Evolutionary conservation across 2,329 filamentous ascomycete species (phyloP).

Genomic region (Claviceps purpurea): DNA sequence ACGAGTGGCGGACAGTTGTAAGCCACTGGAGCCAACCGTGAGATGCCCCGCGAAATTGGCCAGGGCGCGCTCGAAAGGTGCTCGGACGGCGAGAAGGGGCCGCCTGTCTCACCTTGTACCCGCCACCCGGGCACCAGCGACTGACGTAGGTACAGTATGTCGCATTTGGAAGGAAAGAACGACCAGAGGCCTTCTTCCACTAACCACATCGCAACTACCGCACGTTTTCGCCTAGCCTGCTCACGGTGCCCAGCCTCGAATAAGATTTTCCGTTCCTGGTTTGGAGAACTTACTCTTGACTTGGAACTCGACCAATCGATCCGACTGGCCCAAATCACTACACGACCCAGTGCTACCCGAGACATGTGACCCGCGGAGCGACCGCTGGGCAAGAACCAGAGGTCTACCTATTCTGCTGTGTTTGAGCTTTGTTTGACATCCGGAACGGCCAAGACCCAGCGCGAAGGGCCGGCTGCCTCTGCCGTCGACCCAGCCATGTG

Average conservation of each 20-base stretch:
- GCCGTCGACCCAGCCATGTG: no score
- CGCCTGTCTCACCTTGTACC: not conserved
- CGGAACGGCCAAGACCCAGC: not conserved
- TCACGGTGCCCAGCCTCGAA: not conserved
- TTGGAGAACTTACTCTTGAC: not conserved
- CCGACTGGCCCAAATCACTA: not conserved
- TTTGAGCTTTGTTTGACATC: no score
- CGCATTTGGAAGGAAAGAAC: not conserved
- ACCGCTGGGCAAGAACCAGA: not conserved
- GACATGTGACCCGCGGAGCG: not conserved
- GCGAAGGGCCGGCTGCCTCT: not conserved
- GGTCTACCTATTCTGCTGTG: no score
- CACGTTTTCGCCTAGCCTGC: not conserved
- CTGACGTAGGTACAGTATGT: not conserved
- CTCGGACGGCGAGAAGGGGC: not conserved
- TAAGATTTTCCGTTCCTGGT: not conserved
- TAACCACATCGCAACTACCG: not conserved
- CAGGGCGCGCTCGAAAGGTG: not conserved
- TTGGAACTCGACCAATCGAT: not conserved
- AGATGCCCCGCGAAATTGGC: not conserved
- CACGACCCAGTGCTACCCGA: not conserved
- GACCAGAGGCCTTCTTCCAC: not conserved
- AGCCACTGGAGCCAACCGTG: not conserved
- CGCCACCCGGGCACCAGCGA: not conserved
- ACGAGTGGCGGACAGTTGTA: not conserved